These are phyloP conservation scores for Litchi chinensis DNA, from an alignment of 345 rosid genomes.

Conservation along the genomic window DNA sequence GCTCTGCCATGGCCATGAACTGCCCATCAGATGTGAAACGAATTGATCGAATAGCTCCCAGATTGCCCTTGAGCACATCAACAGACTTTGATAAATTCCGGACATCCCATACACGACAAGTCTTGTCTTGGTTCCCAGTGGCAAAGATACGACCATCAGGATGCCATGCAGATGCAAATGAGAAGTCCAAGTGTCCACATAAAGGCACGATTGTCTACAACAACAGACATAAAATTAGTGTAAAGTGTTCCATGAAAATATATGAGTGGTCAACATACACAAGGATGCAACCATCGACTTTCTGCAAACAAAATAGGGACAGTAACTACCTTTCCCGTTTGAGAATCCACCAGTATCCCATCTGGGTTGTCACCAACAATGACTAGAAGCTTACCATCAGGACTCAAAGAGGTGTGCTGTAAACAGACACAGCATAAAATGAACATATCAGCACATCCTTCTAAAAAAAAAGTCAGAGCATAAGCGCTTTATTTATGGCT, in stretches of 20 bases:
- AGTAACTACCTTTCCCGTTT: conserved; percentile 48
- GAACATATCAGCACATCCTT: neutral
- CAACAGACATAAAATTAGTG: conserved; percentile 20
- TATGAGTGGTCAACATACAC: neutral
- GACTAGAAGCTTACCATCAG: conserved; percentile 51
- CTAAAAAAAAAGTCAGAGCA: neutral
- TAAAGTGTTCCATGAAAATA: neutral
- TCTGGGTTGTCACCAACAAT: conserved; percentile 59
- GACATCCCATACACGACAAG: conserved; percentile 61
- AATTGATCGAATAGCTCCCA: conserved; percentile 63
- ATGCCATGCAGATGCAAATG: conserved; percentile 73
- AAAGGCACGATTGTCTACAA: conserved; percentile 46
- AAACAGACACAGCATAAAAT: conserved; percentile 5
- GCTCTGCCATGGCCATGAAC: conserved; percentile 64
- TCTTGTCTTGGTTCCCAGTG: conserved; percentile 70
- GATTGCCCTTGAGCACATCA: conserved; percentile 59
- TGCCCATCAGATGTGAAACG: conserved; percentile 59
- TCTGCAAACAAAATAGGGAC: neutral
- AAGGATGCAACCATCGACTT: conserved; percentile 1
- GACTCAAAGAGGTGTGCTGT: conserved; percentile 57
- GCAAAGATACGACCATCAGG: conserved; percentile 59
- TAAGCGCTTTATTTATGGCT: neutral
- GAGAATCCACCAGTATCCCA: conserved; percentile 50
- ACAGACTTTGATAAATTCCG: conserved; percentile 54
- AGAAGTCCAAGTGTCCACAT: conserved; percentile 58